phyloP scores from a whole-genome alignment of 306 rosid genomes.

The Quercus rubra region DNA sequence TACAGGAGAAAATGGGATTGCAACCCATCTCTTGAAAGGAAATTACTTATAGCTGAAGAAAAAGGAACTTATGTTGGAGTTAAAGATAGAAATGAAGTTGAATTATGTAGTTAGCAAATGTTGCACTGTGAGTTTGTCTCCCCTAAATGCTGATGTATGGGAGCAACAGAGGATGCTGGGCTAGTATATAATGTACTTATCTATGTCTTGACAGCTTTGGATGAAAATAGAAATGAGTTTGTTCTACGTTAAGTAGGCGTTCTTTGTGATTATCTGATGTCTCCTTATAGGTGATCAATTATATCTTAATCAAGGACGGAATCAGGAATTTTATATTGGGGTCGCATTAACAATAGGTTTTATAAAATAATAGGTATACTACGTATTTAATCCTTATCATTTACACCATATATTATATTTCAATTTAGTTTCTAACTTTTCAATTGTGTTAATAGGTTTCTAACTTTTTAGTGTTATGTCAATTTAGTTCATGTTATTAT shows the following conservation, averaged over 20 bases:
- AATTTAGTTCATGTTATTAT: too few relatives aligned
- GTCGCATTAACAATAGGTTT: too few relatives aligned
- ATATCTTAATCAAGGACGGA: too few relatives aligned
- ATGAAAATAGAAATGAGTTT: background rate
- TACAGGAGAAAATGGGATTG: slow-evolving; percentile 22
- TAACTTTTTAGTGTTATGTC: too few relatives aligned
- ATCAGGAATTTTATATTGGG: too few relatives aligned
- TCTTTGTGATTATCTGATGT: background rate
- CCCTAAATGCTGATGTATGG: slow-evolving; percentile 23
- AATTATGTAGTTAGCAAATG: slow-evolving; percentile 32
- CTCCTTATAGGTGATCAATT: too few relatives aligned
- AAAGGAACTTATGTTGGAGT: slow-evolving; percentile 19
- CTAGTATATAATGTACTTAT: slow-evolving; percentile 20
- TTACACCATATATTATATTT: too few relatives aligned
- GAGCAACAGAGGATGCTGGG: slow-evolving; percentile 21
- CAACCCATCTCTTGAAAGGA: slow-evolving; percentile 25
- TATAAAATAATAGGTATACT: too few relatives aligned
- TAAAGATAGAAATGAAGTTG: slow-evolving; percentile 27
- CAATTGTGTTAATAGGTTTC: too few relatives aligned
- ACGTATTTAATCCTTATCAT: too few relatives aligned
- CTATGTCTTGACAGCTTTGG: slow-evolving; percentile 12
- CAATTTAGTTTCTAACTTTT: too few relatives aligned
- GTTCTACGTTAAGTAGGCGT: background rate
- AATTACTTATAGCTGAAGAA: slow-evolving; percentile 23
- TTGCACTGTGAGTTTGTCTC: slow-evolving; percentile 27